Evolutionary conservation across 495 filamentous ascomycete genomes (phyloP), one percentile per base, ranked within the genome.

Genomic region (Evernia prunastri): DNA sequence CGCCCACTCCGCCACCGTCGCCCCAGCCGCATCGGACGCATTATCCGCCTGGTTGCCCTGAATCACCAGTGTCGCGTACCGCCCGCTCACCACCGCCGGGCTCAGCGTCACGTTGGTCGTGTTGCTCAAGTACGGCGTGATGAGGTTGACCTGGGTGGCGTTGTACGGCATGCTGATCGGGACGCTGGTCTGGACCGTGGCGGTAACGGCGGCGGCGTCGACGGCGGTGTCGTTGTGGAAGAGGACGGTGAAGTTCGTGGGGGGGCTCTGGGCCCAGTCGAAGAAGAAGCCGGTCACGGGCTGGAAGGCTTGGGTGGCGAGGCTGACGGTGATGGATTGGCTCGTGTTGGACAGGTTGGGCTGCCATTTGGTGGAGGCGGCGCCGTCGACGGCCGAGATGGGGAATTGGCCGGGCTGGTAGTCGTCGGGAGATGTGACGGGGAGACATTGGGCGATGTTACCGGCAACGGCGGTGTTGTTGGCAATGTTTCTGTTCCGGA

Each of bases 1-100:
- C 40, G 78, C 86, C 81, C 87, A 90, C 72, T 91, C 89, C 18
- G 86, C 88, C 10, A 92, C 88, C 23, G 86, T 89, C 4, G 84
- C 85, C 0, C 89, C 88, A 0, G 74, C 76, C 4, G 74, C 79
- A 67, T 84, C 81, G 2, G 72, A 74, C 12, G 72, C 74, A 56
- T 73, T 71, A 70, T 80, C 83, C 15, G 79, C 83, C 61, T 82
- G 80, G 63, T 81, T 82, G 3, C 81, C 81, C 29, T 73, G 54
- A 6, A 83, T 77, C 23, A 75, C 64, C 18, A 83, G 67, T 11
- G 80, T 80, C 4, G 81, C 81, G 56, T 73, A 83, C 23, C 67
- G 63, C 1, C 79, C 70, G 6, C 69, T 74, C 5, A 66, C 71
- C 7, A 81, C 73, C 2, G 76, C 69, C 5, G 59, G 39, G 0